Evolutionary conservation across 1,139 yeast species (phyloP).

Genomic region (Zhuliangozyma parablackwelliae): DNA sequence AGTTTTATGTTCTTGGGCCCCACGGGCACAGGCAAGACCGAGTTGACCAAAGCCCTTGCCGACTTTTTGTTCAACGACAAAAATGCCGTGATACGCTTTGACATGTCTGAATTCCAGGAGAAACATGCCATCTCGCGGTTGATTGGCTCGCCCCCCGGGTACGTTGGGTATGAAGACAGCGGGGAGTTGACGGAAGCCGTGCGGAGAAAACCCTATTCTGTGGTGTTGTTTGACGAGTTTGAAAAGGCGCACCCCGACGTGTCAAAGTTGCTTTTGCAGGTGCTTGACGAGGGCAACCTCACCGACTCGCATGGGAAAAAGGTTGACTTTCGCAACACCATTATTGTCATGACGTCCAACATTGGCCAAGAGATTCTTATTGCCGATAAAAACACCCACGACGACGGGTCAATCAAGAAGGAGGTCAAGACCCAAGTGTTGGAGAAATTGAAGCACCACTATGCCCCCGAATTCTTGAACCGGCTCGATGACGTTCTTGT

Average conservation of each 20-base stretch:
- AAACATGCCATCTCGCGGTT: conserved; percentile 84
- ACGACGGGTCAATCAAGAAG: conserved; percentile 44
- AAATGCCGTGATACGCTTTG: conserved; percentile 80
- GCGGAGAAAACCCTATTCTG: conserved; percentile 89
- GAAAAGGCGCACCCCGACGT: conserved; percentile 97
- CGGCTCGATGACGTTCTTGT: conserved; percentile 88
- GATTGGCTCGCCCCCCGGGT: conserved; percentile 98
- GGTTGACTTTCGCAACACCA: conserved; percentile 89
- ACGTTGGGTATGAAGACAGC: conserved; percentile 92
- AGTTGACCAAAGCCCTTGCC: conserved; percentile 85
- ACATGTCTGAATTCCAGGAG: conserved; percentile 97
- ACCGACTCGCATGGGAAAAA: conserved; percentile 94
- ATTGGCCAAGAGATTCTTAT: conserved; percentile 88
- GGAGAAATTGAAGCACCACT: conserved; percentile 62
- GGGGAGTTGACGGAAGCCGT: conserved; percentile 97
- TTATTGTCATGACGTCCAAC: conserved; percentile 95
- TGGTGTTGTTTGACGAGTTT: conserved; percentile 89
- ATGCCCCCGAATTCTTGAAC: conserved; percentile 93
- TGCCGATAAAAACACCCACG: conserved; percentile 45
- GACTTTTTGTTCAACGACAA: conserved; percentile 89
- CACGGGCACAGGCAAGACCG: conserved; percentile 98
- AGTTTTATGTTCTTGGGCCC: conserved; percentile 96
- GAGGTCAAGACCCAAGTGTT: conserved; percentile 55
- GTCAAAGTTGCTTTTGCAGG: conserved; percentile 82
- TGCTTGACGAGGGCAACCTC: conserved; percentile 87